Evolutionary conservation across 2,329 filamentous ascomycete species (phyloP), one percentile per base, ranked within the genome.

Genomic region (Coniella vitis): DNA sequence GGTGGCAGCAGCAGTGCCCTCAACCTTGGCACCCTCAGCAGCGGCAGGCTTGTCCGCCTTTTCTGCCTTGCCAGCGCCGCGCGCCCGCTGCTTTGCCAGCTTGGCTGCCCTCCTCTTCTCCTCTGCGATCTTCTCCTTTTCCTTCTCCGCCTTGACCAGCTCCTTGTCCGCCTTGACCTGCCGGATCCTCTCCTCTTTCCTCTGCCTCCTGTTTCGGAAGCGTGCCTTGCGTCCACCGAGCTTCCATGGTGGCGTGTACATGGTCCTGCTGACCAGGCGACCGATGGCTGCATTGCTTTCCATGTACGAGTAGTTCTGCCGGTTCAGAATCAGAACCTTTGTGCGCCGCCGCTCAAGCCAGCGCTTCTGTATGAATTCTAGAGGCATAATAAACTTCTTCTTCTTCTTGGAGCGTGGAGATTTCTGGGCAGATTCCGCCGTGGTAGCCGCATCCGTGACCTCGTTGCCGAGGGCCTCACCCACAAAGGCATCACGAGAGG

Each of bases 241-340:
- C 48, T 73, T 69, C 54, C 71, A 75, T 20, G 73, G 69, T 49
- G 73, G 66, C 48, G 72, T 67, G 17, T 71, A 69, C 59, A 74
- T 76, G 54, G 74, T 75, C 56, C 67, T 68, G 45, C 68, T 65
- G 21, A 74, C 71, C 41, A 82, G 66, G 9, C 72, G 70, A 12
- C 78, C 78, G 41, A 82, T 76, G 21, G 73, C 69, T 71, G 75
- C 79, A 66, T 78, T 80, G 59, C 77, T 75, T 66, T 82, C 78
- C 45, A 73, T 70, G 64, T 81, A 82, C 57, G 72, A 72, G 68
- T 81, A 81, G 61, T 79, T 71, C 47, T 68, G 61, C 40, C 44
- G 44, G 46, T 70, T 68, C 48, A 81, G 67, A 54, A 67, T 68
- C 57, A 79, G 67, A 45, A 79, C 60, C 49, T 76, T 69, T 29